These are phyloP conservation scores for Metschnikowia baotianmanensis DNA, from an alignment of 805 yeast species.

Conservation along the genomic window DNA sequence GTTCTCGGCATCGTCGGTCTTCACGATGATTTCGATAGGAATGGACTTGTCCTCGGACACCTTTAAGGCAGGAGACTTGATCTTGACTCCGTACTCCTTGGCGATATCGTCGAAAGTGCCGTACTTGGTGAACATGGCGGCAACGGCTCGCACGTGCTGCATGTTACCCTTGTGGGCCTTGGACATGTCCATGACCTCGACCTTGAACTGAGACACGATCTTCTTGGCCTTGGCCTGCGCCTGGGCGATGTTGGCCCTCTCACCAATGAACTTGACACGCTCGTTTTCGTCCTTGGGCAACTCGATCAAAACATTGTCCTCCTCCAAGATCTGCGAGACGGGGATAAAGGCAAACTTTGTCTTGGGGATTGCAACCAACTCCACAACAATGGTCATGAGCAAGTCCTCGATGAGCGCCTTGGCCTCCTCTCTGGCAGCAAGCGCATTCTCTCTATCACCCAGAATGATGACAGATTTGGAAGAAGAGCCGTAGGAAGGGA, in stretches of 20 bases:
- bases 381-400: constrained; percentile 45
- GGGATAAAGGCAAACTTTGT: constrained; percentile 69
- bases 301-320: constrained; percentile 55
- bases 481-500: constrained; percentile 39
- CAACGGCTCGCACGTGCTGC: constrained; percentile 72
- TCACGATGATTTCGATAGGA: constrained; percentile 60
- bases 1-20: constrained; percentile 42
- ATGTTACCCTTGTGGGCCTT: constrained; percentile 83
- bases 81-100: constrained; percentile 33
- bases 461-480: constrained; percentile 46
- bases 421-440: constrained; percentile 53
- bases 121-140: constrained; percentile 59
- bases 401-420: constrained; percentile 45
- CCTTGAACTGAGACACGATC: constrained; percentile 55
- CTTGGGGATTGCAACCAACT: constrained; percentile 63
- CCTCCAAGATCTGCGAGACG: constrained; percentile 47
- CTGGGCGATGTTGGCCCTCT: constrained; percentile 46
- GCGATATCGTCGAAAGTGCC: constrained; percentile 46
- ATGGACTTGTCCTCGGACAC: constrained; percentile 47
- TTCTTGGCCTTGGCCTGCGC: constrained; percentile 66
- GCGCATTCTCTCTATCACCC: constrained; percentile 70
- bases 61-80: constrained; percentile 38
- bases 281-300: constrained; percentile 51
- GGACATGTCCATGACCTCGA: constrained; percentile 75
- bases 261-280: constrained; percentile 63